Evolutionary conservation across 176 grass and related monocot genomes (phyloP).

Genomic region (Juncus effusus): DNA sequence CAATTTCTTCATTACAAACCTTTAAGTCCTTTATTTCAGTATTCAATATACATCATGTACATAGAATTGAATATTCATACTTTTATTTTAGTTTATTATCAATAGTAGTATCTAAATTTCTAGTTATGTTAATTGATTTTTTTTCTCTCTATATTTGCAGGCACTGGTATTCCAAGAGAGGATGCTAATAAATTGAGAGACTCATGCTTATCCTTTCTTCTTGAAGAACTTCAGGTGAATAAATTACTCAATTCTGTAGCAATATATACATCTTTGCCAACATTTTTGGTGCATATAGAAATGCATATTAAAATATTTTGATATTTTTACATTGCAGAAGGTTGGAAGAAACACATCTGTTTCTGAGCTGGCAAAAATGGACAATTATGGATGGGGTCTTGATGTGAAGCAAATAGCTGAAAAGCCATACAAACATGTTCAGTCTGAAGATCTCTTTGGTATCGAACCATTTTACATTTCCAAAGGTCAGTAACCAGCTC

Average conservation of each 20-base stretch:
- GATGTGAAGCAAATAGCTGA: slow-evolving; percentile 33
- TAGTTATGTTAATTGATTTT: not conserved
- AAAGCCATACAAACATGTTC: slow-evolving; percentile 26
- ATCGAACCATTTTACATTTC: slow-evolving; percentile 70
- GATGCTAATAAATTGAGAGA: slow-evolving; percentile 64
- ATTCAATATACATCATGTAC: not conserved
- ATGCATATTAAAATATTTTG: not conserved
- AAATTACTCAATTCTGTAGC: not conserved
- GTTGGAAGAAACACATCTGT: slow-evolving; percentile 39
- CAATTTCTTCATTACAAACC: not conserved
- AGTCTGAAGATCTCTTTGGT: slow-evolving; percentile 51
- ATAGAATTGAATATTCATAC: not conserved
- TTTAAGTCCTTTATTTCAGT: not conserved
- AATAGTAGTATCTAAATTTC: not conserved
- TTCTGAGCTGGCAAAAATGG: slow-evolving; percentile 39
- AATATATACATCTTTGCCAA: not conserved
- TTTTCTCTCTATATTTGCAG: slow-evolving; percentile 22
- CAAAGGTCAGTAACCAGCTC: slow-evolving; percentile 38
- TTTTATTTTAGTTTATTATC: not conserved
- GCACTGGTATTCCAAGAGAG: slow-evolving; percentile 49
- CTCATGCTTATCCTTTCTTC: slow-evolving; percentile 54
- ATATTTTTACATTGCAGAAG: slow-evolving; percentile 31
- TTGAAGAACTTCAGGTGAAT: slow-evolving; percentile 48
- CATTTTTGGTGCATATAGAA: slow-evolving; percentile 2
- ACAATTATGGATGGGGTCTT: slow-evolving; percentile 78